These are phyloP conservation scores for Calcarisporium arbuscula DNA, from an alignment of 2,329 filamentous ascomycete species.

Conservation along the genomic window DNA sequence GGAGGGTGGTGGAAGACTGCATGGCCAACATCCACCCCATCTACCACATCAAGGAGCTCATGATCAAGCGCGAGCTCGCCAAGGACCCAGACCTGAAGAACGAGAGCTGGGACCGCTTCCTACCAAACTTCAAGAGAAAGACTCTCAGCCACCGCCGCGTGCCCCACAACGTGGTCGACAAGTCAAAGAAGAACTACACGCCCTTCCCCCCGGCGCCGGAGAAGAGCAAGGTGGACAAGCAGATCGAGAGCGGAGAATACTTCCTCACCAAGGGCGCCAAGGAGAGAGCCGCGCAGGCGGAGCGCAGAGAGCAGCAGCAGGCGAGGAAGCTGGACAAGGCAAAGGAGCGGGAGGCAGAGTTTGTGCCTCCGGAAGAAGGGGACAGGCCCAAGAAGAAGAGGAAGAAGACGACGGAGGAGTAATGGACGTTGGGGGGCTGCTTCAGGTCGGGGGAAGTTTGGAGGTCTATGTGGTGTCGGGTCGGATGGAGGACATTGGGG, in stretches of 20 bases:
- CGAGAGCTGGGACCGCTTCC: slow-evolving; percentile 92
- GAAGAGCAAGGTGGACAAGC: slow-evolving; percentile 97
- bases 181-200: slow-evolving; percentile 89
- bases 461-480: no score
- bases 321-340: slow-evolving; percentile 83
- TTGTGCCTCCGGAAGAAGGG: slow-evolving; percentile 77
- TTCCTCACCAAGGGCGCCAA: slow-evolving; percentile 91
- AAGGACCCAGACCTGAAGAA: slow-evolving; percentile 81
- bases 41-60: slow-evolving; percentile 69
- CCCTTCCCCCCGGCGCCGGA: slow-evolving; percentile 95
- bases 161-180: slow-evolving; percentile 84
- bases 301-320: slow-evolving; percentile 77
- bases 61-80: slow-evolving; percentile 88
- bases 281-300: slow-evolving; percentile 73
- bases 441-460: not conserved
- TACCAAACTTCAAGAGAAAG: slow-evolving; percentile 95
- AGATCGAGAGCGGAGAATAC: slow-evolving; percentile 97
- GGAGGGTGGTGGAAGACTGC: slow-evolving; percentile 85
- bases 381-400: slow-evolving; percentile 57
- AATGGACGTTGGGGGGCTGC: no score
- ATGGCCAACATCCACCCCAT: slow-evolving; percentile 98
- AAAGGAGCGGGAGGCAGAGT: slow-evolving; percentile 78
- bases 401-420: slow-evolving; percentile 43
- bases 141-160: slow-evolving; percentile 77
- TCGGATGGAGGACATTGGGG: no score